Conservation (phyloP, 805 yeast species). For the Saccharomycopsis schoenii region DNA sequence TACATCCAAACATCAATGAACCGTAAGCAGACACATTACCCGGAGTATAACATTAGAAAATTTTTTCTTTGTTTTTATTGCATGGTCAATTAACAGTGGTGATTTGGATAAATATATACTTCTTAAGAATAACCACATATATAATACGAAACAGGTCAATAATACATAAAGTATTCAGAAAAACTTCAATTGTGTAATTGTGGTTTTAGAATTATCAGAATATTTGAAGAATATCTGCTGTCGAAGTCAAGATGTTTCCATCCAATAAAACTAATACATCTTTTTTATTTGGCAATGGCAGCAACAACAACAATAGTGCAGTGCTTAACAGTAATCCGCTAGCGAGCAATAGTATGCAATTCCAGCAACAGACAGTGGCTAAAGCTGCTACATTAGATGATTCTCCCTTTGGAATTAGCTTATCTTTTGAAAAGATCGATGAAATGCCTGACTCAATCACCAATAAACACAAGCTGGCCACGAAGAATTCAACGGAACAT, state of each 20-base stretch:
- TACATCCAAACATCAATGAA: no score
- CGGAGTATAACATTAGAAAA: no score
- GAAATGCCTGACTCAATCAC: constrained; percentile 18
- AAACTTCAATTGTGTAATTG: neutral
- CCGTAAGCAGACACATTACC: no score
- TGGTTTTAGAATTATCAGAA: neutral
- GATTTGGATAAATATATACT: no score
- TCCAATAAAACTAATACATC: neutral
- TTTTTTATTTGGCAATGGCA: constrained; percentile 3
- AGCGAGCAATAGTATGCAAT: neutral
- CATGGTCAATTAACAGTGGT: no score
- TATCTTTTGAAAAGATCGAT: constrained; percentile 3
- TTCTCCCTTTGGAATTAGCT: constrained; percentile 17
- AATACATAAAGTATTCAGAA: no score
- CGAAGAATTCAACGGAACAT: neutral
- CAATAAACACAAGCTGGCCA: neutral
- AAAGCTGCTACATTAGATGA: constrained; percentile 16
- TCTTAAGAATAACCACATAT: no score
- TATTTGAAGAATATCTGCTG: no score
- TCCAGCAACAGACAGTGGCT: neutral
- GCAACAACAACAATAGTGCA: neutral
- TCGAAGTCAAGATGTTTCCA: neutral
- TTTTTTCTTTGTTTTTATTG: no score
- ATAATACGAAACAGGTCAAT: no score
- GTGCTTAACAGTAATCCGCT: neutral